phyloP scores from a whole-genome alignment of 305 asterid genomes.

The Rubia peregrina region DNA sequence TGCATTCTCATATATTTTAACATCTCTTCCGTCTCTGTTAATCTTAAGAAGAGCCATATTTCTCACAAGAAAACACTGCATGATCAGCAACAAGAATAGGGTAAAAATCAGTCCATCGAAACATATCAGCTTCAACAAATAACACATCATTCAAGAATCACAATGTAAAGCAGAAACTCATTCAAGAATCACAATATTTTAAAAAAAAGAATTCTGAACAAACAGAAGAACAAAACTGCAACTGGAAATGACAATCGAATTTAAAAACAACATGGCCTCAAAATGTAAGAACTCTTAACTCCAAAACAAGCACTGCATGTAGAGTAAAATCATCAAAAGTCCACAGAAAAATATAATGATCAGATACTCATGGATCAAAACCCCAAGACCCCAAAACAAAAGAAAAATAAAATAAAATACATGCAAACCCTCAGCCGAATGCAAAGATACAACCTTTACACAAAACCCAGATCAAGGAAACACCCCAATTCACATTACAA shows the following conservation, averaged over 20 bases:
- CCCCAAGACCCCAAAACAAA: slow-evolving; percentile 20
- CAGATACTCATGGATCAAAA: slow-evolving; percentile 24
- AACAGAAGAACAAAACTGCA: not conserved
- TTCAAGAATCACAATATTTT: not conserved
- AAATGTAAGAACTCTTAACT: slow-evolving; percentile 7
- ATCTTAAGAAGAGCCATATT: slow-evolving; percentile 53
- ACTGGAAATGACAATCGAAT: not conserved
- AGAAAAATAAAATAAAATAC: slow-evolving; percentile 10
- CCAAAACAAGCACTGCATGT: slow-evolving; percentile 9
- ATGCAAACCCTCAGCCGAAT: slow-evolving; percentile 33
- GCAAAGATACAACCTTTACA: slow-evolving; percentile 25
- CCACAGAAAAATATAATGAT: slow-evolving; percentile 6
- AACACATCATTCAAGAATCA: not conserved
- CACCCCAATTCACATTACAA: slow-evolving; percentile 20
- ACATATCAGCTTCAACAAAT: slow-evolving; percentile 9
- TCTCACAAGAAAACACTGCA: slow-evolving; percentile 27
- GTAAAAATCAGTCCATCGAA: not conserved
- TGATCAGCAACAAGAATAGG: slow-evolving; percentile 13
- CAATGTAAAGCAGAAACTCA: slow-evolving; percentile 6
- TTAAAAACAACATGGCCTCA: slow-evolving; percentile 1
- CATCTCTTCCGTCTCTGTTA: slow-evolving; percentile 49
- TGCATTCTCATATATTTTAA: slow-evolving; percentile 56
- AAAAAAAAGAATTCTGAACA: not conserved
- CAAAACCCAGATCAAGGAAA: slow-evolving; percentile 37
- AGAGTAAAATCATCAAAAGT: slow-evolving; percentile 1